Evolutionary conservation across 176 grass and related monocot species (phyloP).

Genomic region (Otatea glauca): DNA sequence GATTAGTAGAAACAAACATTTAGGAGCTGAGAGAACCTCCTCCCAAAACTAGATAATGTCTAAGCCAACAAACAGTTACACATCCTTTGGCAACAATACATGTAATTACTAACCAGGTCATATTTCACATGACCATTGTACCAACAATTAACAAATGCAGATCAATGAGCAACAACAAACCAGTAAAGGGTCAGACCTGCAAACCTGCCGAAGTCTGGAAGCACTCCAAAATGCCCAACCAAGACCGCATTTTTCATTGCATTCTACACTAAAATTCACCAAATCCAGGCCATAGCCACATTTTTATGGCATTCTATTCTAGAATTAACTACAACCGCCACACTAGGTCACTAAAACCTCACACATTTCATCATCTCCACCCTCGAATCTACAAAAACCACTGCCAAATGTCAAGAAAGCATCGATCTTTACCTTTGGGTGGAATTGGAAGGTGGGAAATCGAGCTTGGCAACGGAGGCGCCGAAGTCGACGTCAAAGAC

Average conservation of each 20-base stretch:
- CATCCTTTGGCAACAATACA: background rate
- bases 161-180: background rate
- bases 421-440: constrained; percentile 63
- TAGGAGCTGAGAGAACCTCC: too few relatives aligned
- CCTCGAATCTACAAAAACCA: background rate
- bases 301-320: background rate
- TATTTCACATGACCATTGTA: background rate
- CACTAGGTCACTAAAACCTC: background rate
- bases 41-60: too few relatives aligned
- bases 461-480: constrained; percentile 70
- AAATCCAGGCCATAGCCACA: background rate
- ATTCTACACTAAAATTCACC: background rate
- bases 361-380: background rate
- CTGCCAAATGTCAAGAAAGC: background rate
- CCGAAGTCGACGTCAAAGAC: constrained; percentile 83
- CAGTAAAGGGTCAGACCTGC: background rate
- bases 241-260: constrained; percentile 3
- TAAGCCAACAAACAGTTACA: background rate
- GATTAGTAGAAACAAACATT: too few relatives aligned
- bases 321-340: background rate
- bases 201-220: background rate
- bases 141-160: background rate
- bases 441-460: constrained; percentile 82
- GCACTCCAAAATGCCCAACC: background rate
- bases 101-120: background rate